Evolutionary conservation across 2,329 filamentous ascomycete genomes (phyloP).

Genomic region (Colletotrichum plurivorum): DNA sequence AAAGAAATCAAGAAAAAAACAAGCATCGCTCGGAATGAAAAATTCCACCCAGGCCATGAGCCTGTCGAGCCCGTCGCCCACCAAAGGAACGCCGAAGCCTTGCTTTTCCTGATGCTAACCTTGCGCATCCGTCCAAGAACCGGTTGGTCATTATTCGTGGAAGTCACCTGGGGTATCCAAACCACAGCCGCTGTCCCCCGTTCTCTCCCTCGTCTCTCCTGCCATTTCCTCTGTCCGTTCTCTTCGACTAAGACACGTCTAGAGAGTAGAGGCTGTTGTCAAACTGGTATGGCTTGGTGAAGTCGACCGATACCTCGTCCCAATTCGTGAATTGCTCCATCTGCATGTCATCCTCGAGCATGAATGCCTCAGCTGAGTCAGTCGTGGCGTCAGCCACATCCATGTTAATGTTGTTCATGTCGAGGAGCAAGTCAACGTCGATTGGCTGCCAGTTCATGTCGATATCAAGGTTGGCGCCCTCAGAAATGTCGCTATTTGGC

Average conservation of each 20-base stretch:
- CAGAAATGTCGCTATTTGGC: constrained; percentile 73
- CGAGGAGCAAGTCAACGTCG: constrained; percentile 60
- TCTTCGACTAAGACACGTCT: constrained; percentile 44
- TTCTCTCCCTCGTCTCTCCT: not conserved
- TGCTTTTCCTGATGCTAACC: constrained; percentile 37
- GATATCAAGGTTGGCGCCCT: constrained; percentile 67
- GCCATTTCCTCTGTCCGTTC: not conserved
- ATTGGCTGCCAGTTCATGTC: constrained; percentile 65
- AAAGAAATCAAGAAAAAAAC: not conserved
- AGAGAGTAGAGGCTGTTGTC: constrained; percentile 59
- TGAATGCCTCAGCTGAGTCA: constrained; percentile 43
- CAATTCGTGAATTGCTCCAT: constrained; percentile 50
- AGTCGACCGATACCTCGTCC: constrained; percentile 66
- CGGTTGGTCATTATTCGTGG: constrained; percentile 36
- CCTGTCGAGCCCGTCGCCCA: constrained; percentile 7
- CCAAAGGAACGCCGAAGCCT: constrained; percentile 35
- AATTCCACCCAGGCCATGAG: not conserved
- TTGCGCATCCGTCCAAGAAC: constrained; percentile 24
- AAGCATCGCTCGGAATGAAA: constrained; percentile 26
- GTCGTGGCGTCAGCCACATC: constrained; percentile 39
- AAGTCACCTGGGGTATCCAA: constrained; percentile 34
- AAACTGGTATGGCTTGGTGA: constrained; percentile 67
- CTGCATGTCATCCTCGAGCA: constrained; percentile 38
- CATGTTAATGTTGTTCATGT: constrained; percentile 57
- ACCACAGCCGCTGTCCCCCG: constrained; percentile 2